phyloP scores from a whole-genome alignment of 768 basidiomycete species.

The Bullera alba region DNA sequence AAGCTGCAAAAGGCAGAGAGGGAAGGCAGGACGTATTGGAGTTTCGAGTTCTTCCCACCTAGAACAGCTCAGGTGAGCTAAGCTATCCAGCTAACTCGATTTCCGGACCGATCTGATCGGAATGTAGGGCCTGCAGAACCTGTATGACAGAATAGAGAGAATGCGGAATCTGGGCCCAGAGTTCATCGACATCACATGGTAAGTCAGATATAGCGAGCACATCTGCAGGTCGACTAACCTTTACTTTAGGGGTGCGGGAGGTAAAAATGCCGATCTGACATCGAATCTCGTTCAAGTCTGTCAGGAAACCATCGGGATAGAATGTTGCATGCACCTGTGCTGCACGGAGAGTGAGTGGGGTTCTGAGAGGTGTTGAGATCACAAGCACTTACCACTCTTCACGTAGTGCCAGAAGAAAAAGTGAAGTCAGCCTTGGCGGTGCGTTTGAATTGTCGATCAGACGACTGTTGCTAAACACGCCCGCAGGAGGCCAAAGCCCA shows the following conservation, averaged over 20 bases:
- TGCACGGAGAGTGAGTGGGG: conserved; percentile 69
- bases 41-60: conserved; percentile 97
- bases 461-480: conserved; percentile 5
- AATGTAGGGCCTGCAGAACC: conserved; percentile 78
- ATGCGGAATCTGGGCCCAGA: conserved; percentile 93
- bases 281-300: conserved; percentile 91
- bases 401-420: conserved; percentile 75
- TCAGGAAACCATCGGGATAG: conserved; percentile 83
- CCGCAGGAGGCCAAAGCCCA: conserved; percentile 75
- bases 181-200: conserved; percentile 98
- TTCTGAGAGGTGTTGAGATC: not conserved
- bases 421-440: conserved; percentile 85
- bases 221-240: not conserved
- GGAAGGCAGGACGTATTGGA: conserved; percentile 91
- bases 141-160: conserved; percentile 95
- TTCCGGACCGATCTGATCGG: not conserved
- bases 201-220: conserved; percentile 2
- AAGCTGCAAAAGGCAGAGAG: conserved; percentile 80
- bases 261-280: conserved; percentile 87
- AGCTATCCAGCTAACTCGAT: conserved; percentile 10
- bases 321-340: conserved; percentile 97
- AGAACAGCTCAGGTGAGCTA: conserved; percentile 78
- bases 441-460: conserved; percentile 44
- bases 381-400: not conserved
- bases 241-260: conserved; percentile 81